Evolutionary conservation across 768 basidiomycete species (phyloP), one percentile per base, ranked within the genome.

Genomic region (Lactarius akahatsu): DNA sequence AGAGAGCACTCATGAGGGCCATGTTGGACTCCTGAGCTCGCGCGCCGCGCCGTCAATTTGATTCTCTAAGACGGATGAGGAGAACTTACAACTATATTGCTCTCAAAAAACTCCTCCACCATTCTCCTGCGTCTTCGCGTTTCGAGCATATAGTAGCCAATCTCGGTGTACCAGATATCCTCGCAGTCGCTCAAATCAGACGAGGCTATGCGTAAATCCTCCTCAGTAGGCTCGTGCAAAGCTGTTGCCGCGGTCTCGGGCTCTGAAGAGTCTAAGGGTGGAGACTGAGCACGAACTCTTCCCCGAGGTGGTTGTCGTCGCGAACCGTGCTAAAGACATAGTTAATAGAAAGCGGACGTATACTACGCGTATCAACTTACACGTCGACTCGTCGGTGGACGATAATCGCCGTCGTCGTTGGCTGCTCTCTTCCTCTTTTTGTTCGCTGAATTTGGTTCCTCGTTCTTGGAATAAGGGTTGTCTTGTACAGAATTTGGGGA

Each of bases 111-210:
- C 57, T 85, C 82, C 66, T 87, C 87, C 6, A 93, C 83, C 69
- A 90, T 87, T 59, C 83, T 85, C 75, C 86, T 85, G 59, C 91
- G 85, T 73, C 86, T 86, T 72, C 88, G 85, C 7, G 89, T 90
- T 72, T 91, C 87, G 36, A 87, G 73, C 61, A 85, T 80, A 71
- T 93, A 94, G 64, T 85, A 85, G 61, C 81, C 80, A 18, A 93
- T 80, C 72, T 90, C 91, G 30, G 79, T 81, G 54, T 79, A 77
- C 92, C 92, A 94, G 18, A 94, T 73, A 66, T 92, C 91, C 70
- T 84, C 83, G 69, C 87, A 91, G 66, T 92, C 92, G 34, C 92
- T 91, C 68, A 94, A 78, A 80, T 94, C 92, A 26, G 92, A 92
- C 20, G 91, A 90, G 13, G 78, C 76, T 15, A 84, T 77, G 45